Percentiles rank a stretch among this genome's conserved stretches.
phyloP scores from a whole-genome alignment of 768 basidiomycete species.

The Sporobolomyces pararoseus region DNA sequence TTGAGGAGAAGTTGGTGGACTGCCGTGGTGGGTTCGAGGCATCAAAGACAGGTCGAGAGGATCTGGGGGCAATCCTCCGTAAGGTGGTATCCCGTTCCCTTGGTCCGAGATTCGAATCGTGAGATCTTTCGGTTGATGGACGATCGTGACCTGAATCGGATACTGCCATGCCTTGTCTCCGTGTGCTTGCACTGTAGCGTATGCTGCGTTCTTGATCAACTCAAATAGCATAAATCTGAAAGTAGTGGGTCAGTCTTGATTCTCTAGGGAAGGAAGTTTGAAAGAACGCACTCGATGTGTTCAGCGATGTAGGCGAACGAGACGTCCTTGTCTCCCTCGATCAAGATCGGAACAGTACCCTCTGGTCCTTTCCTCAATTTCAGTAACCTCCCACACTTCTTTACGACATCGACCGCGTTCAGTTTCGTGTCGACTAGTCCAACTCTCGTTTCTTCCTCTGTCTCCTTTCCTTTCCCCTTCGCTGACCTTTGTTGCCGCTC shows the following conservation, averaged over 20 bases:
- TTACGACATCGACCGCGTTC: slow-evolving; percentile 65
- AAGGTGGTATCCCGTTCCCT: slow-evolving; percentile 55
- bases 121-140: slow-evolving; percentile 67
- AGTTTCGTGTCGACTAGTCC: slow-evolving; percentile 79
- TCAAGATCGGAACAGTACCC: slow-evolving; percentile 57
- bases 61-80: slow-evolving; percentile 63
- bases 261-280: not conserved
- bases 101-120: slow-evolving; percentile 85
- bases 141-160: slow-evolving; percentile 70
- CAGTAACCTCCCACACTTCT: slow-evolving; percentile 63
- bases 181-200: slow-evolving; percentile 51
- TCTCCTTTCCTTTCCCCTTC: slow-evolving; percentile 50
- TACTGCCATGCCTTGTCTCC: slow-evolving; percentile 50
- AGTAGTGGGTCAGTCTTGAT: not conserved
- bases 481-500: slow-evolving; percentile 42
- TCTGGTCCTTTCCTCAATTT: slow-evolving; percentile 47
- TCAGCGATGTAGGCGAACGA: slow-evolving; percentile 79
- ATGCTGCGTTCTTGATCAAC: slow-evolving; percentile 65
- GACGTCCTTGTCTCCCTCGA: slow-evolving; percentile 69
- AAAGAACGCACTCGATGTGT: slow-evolving; percentile 64
- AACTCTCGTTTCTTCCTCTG: slow-evolving; percentile 54
- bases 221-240: slow-evolving; percentile 73
- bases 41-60: slow-evolving; percentile 11
- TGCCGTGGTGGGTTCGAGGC: slow-evolving; percentile 1
- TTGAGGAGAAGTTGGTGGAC: slow-evolving; percentile 9